A percentile compares a stretch with the other conserved stretches of the same genome.
Conservation (phyloP, 176 grass and related monocot genomes). For the Microstegium vimineum region DNA sequence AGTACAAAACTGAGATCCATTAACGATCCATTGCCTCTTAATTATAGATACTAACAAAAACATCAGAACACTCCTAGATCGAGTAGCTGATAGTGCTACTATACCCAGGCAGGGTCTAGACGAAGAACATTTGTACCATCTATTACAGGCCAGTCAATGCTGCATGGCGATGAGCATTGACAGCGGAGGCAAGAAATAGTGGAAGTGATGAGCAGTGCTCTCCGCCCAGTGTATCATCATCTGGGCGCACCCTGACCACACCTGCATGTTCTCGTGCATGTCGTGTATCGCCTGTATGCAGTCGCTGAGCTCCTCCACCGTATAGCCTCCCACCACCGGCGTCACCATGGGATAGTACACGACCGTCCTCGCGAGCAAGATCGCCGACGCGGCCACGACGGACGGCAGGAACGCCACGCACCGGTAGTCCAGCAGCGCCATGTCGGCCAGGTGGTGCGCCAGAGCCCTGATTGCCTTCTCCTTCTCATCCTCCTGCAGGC, state of each 20-base stretch:
- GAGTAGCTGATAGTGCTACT: too few species aligned
- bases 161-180: not conserved
- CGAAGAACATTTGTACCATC: too few species aligned
- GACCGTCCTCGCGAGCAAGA: not conserved
- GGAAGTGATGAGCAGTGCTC: not conserved
- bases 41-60: not conserved
- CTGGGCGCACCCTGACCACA: not conserved
- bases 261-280: not conserved
- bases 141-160: too few species aligned
- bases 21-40: not conserved
- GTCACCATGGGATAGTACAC: not conserved
- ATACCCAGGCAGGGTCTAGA: too few species aligned
- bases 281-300: not conserved
- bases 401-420: conserved; percentile 2
- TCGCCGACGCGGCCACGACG: conserved; percentile 13
- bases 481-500: not conserved
- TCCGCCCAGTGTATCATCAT: not conserved
- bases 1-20: too few species aligned
- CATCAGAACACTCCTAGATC: too few species aligned
- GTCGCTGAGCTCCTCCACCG: not conserved
- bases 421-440: not conserved
- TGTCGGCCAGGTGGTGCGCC: conserved; percentile 13
- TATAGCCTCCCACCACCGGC: not conserved
- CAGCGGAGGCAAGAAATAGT: not conserved
- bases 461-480: not conserved